phyloP scores from a whole-genome alignment of 169 alveolate genomes.

The Theileria annulata region DNA sequence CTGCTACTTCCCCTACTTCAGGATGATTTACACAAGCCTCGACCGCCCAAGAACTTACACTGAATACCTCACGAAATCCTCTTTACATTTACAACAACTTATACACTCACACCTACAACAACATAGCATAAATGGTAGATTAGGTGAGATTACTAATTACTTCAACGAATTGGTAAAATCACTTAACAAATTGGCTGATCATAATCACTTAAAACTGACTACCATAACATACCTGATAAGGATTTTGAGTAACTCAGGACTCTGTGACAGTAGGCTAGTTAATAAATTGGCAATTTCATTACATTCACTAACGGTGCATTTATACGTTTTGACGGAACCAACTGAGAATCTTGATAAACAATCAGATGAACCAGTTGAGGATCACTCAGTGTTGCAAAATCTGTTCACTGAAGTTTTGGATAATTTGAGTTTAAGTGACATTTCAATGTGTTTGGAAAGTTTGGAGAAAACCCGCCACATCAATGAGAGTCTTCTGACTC shows the following conservation, averaged over 20 bases:
- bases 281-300: constrained; percentile 10
- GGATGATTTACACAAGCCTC: constrained; percentile 15
- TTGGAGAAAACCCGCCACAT: constrained; percentile 6
- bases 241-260: not conserved
- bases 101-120: not conserved
- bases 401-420: constrained; percentile 14
- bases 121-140: not conserved
- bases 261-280: constrained; percentile 3
- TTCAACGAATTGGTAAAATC: not conserved
- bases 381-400: not conserved
- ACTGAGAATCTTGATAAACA: not conserved
- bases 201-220: not conserved
- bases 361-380: not conserved
- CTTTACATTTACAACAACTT: constrained; percentile 9
- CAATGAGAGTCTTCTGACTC: constrained; percentile 14
- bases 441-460: constrained; percentile 5
- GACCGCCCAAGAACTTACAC: constrained; percentile 8
- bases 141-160: not conserved
- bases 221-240: not conserved
- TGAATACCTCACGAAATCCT: constrained; percentile 21
- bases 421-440: not conserved
- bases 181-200: not conserved
- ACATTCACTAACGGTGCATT: constrained; percentile 10
- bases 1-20: constrained; percentile 36
- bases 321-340: not conserved